Conservation (phyloP, 805 yeast genomes). For the Ogataea ramenticola region DNA sequence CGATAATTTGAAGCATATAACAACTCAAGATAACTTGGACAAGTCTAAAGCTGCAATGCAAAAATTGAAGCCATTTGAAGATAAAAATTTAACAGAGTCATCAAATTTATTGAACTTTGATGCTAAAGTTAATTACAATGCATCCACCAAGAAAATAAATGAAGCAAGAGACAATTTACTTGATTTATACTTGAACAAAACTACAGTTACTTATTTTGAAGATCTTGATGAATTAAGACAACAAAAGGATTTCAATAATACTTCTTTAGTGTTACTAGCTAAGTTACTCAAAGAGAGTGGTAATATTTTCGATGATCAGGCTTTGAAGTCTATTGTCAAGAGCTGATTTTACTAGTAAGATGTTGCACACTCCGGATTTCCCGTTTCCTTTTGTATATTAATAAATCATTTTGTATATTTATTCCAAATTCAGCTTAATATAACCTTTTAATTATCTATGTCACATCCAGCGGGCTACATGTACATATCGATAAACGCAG, state of each 20-base stretch:
- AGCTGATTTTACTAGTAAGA: neutral
- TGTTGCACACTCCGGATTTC: too few species aligned
- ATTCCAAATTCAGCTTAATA: neutral
- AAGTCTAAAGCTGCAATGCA: conserved; percentile 7
- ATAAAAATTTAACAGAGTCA: conserved; percentile 4
- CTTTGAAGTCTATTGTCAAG: conserved; percentile 22
- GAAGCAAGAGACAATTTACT: conserved; percentile 33
- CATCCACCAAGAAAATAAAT: conserved; percentile 21
- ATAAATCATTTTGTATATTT: neutral
- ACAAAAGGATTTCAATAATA: conserved; percentile 55
- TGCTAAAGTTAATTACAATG: conserved; percentile 20
- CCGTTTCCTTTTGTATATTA: neutral
- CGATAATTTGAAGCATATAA: conserved; percentile 17
- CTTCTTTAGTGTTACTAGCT: conserved; percentile 50
- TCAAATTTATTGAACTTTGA: conserved; percentile 4
- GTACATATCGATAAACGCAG: too few species aligned
- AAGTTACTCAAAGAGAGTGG: conserved; percentile 51
- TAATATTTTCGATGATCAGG: conserved; percentile 51
- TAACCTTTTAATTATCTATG: neutral
- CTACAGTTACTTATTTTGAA: conserved; percentile 54
- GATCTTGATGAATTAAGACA: conserved; percentile 54
- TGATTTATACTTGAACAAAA: conserved; percentile 42
- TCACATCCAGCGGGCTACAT: too few species aligned
- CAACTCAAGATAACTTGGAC: conserved; percentile 9
- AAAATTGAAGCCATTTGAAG: conserved; percentile 2